A percentile compares a stretch with the other conserved stretches of the same genome.
Evolutionary conservation across 2,329 filamentous ascomycete genomes (phyloP).

Genomic region (Pseudogymnoascus sp.): DNA sequence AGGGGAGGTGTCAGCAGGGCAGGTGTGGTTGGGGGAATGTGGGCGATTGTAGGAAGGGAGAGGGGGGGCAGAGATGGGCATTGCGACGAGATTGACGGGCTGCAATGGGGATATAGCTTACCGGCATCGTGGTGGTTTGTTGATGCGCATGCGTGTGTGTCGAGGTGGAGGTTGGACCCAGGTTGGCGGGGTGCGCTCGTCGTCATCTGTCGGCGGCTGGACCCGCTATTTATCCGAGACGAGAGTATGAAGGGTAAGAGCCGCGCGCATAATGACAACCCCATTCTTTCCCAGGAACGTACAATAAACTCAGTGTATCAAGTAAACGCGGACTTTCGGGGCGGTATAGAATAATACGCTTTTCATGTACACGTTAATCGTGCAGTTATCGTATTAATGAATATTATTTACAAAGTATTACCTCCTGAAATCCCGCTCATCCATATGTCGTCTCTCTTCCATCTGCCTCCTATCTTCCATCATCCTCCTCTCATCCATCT

Average conservation of each 20-base stretch:
- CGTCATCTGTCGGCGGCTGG: slow-evolving; percentile 7
- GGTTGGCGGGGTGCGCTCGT: slow-evolving; percentile 2
- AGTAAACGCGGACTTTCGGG: not conserved
- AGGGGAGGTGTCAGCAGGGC: not conserved
- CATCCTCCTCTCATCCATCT: not conserved
- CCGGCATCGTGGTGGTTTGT: slow-evolving; percentile 7
- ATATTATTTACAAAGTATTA: slow-evolving; percentile 8
- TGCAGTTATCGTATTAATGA: slow-evolving; percentile 4
- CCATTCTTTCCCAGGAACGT: too few species aligned
- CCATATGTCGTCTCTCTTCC: not conserved
- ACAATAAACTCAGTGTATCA: too few species aligned
- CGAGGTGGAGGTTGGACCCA: not conserved
- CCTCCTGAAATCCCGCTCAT: slow-evolving; percentile 6
- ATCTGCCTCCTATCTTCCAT: slow-evolving; percentile 4
- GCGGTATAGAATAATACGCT: not conserved
- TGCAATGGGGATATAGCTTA: not conserved
- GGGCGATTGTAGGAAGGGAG: not conserved
- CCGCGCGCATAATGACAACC: not conserved
- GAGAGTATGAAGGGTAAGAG: not conserved
- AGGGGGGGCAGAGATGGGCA: not conserved
- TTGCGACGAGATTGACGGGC: not conserved
- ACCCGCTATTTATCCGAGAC: slow-evolving; percentile 6
- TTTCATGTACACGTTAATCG: slow-evolving; percentile 3
- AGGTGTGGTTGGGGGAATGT: not conserved
- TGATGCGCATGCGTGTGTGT: slow-evolving; percentile 7